These are phyloP conservation scores for Phytophthora megakarya DNA, from an alignment of 352 stramenopile species.

Conservation along the genomic window DNA sequence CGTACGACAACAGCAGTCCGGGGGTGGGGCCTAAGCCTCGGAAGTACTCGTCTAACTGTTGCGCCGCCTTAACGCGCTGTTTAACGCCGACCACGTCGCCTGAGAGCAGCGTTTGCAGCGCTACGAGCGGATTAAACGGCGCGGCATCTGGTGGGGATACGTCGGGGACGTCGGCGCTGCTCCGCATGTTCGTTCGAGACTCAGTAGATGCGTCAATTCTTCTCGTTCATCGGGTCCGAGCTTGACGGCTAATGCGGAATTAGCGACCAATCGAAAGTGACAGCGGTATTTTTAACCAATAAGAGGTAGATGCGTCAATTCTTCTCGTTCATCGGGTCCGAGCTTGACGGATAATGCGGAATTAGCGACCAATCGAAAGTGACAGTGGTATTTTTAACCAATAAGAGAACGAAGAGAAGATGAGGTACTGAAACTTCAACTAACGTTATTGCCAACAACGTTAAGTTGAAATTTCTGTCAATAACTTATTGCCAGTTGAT, in stretches of 20 bases:
- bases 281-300: neutral
- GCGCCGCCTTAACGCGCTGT: conserved; percentile 48
- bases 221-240: conserved; percentile 29
- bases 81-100: conserved; percentile 41
- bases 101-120: conserved; percentile 52
- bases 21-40: conserved; percentile 27
- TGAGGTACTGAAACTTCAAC: no score
- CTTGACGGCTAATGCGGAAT: conserved; percentile 12
- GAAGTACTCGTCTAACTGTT: conserved; percentile 53
- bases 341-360: conserved; percentile 7
- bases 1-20: conserved; percentile 45
- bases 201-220: conserved; percentile 29
- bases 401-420: no score
- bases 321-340: conserved; percentile 31
- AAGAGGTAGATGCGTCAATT: conserved; percentile 17
- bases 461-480: no score
- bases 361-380: conserved; percentile 20
- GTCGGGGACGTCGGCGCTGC: neutral
- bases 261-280: conserved; percentile 17
- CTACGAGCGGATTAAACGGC: conserved; percentile 45
- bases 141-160: neutral
- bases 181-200: conserved; percentile 16
- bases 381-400: neutral
- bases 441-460: no score
- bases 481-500: no score